Evolutionary conservation across 73 alveolate genomes (phyloP).

Genomic region (Symbiodinium natans): DNA sequence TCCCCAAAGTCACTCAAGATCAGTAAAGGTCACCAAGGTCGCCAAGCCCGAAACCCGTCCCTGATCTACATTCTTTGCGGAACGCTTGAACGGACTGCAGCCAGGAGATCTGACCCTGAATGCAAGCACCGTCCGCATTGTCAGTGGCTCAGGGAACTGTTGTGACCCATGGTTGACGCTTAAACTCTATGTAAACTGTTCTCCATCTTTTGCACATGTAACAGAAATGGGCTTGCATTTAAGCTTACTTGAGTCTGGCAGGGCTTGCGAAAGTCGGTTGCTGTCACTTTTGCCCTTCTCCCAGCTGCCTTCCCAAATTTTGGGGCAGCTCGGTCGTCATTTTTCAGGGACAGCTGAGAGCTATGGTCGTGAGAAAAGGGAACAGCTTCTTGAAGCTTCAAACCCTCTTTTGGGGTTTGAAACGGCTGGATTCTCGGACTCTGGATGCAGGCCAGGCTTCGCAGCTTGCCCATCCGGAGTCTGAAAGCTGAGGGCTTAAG

Average conservation of each 20-base stretch:
- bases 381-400: too few relatives aligned
- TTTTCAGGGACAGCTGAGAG: too few relatives aligned
- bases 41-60: not conserved
- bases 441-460: too few relatives aligned
- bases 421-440: too few relatives aligned
- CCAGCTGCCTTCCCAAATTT: not conserved
- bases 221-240: not conserved
- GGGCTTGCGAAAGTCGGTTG: not conserved
- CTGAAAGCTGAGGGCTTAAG: too few relatives aligned
- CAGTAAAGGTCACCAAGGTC: too few relatives aligned
- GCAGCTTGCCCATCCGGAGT: too few relatives aligned
- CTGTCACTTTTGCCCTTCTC: not conserved
- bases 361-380: too few relatives aligned
- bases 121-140: conserved; percentile 28
- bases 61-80: not conserved
- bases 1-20: not conserved
- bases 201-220: not conserved
- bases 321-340: too few relatives aligned
- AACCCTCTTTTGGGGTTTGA: too few relatives aligned
- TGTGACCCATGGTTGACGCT: not conserved
- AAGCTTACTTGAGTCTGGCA: not conserved
- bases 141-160: not conserved
- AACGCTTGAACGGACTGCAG: not conserved
- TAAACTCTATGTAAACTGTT: not conserved
- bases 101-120: conserved; percentile 60